A percentile compares a stretch with the other conserved stretches of the same genome.
Conservation (phyloP, 805 yeast species). For the Wickerhamomyces ciferrii region DNA sequence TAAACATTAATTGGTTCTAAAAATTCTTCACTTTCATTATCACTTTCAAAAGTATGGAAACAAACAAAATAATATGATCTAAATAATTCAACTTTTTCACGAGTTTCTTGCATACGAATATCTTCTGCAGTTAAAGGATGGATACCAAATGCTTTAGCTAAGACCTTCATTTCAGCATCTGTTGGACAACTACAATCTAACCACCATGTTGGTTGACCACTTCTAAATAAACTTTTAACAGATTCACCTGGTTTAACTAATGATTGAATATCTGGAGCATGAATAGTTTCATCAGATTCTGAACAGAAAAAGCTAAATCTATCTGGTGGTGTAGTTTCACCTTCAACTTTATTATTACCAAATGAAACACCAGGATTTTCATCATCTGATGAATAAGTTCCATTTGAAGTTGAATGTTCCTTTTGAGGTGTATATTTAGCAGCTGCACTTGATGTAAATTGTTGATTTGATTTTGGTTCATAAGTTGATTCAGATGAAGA, state of each 20-base stretch:
- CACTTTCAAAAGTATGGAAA: slow-evolving; percentile 94
- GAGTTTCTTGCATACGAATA: slow-evolving; percentile 92
- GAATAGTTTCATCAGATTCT: slow-evolving; percentile 80
- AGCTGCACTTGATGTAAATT: slow-evolving; percentile 33
- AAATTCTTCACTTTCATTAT: slow-evolving; percentile 73
- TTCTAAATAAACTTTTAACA: slow-evolving; percentile 63
- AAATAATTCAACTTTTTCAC: slow-evolving; percentile 95
- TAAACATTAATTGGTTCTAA: slow-evolving; percentile 76
- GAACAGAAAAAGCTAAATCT: slow-evolving; percentile 81
- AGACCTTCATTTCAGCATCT: slow-evolving; percentile 87
- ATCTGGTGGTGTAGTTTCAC: slow-evolving; percentile 47
- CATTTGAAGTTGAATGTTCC: slow-evolving; percentile 7
- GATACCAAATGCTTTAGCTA: slow-evolving; percentile 92
- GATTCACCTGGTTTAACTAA: slow-evolving; percentile 61
- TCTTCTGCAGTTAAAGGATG: slow-evolving; percentile 98
- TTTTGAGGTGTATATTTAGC: slow-evolving; percentile 54
- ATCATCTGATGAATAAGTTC: slow-evolving; percentile 2
- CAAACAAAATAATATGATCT: slow-evolving; percentile 88
- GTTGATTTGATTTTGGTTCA: slow-evolving; percentile 18
- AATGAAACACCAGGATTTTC: slow-evolving; percentile 30
- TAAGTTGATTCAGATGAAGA: slow-evolving; percentile 29
- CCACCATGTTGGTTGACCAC: slow-evolving; percentile 90
- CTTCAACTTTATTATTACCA: slow-evolving; percentile 34
- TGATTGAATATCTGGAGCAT: slow-evolving; percentile 82
- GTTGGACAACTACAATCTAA: slow-evolving; percentile 91